Conservation (phyloP, 768 basidiomycete genomes). For the Boletus reticuloceps region DNA sequence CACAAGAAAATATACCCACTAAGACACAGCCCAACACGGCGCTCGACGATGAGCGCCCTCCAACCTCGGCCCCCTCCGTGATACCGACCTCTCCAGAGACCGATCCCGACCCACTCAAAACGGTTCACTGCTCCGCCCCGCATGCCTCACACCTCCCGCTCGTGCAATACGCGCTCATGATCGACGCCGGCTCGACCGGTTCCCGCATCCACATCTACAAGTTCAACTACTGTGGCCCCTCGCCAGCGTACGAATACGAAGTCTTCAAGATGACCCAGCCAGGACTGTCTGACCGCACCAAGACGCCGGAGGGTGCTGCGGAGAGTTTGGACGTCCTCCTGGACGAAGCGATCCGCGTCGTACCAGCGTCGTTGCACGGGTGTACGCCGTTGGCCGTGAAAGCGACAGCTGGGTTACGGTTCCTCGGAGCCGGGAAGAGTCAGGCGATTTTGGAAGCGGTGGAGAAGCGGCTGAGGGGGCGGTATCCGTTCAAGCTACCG, state of each 20-base stretch:
- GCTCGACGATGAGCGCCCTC: background rate
- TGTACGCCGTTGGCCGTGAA: constrained; percentile 92
- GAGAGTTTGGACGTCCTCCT: constrained; percentile 74
- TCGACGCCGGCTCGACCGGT: constrained; percentile 97
- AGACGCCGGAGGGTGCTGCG: constrained; percentile 67
- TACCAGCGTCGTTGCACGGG: constrained; percentile 55
- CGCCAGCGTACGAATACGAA: constrained; percentile 87
- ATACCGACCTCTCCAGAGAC: constrained; percentile 59
- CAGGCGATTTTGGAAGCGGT: constrained; percentile 77
- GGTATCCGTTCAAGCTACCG: constrained; percentile 69
- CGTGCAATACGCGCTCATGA: constrained; percentile 93
- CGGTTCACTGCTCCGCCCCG: constrained; percentile 66
- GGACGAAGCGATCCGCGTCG: constrained; percentile 73
- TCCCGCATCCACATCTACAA: constrained; percentile 99
- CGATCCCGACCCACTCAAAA: constrained; percentile 72
- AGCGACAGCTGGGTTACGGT: constrained; percentile 85
- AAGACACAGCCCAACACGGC: background rate
- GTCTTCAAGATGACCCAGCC: constrained; percentile 82
- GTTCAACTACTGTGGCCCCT: constrained; percentile 83
- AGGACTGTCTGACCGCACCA: constrained; percentile 68
- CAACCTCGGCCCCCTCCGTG: background rate
- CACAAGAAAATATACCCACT: constrained; percentile 14
- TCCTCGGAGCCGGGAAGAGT: constrained; percentile 62
- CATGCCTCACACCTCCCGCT: constrained; percentile 49
- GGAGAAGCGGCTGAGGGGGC: constrained; percentile 47